Base-by-base conservation (phyloP, 176 grass and related monocot species). In the Hsuehochloa calcarea region DNA sequence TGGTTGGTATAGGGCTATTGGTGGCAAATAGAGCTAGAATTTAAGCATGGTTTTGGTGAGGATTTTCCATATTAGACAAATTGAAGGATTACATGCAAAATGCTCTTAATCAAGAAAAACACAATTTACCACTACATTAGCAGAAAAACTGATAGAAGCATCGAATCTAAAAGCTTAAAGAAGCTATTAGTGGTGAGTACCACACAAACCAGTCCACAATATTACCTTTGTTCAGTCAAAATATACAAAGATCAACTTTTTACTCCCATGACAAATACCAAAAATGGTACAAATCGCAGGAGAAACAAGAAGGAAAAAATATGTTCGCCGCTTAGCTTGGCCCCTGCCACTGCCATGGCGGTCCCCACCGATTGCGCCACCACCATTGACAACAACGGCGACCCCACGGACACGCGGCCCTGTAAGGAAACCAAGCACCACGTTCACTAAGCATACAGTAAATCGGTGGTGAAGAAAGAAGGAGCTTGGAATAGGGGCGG, bases 351-450 rank as follows among this genome's bases (percentile, higher is more conserved):
- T 25, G 14, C 62, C 71, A 74, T 61, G 65, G 74, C 58, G 11
- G 52, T 7, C 17, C 52, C 44, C 4, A 64, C 37, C 46, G 76
- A 46, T 38, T 13, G 38, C 0, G 51, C 0, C 31, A 13, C 72
- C 25, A 43, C 54, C 15, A 15, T 26, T 3, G 29, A 29, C 11
- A 19, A 49, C 17, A 47, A 0, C 8, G 60, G 16, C 23, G 60
- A 51, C 50, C 64, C 25, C 8, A 75, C 5, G 25, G 65, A 13
- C 27, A 77, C 22, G 17, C 14, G 83, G 6, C 20, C 29, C 83
- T 90, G 23, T 70, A 45, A 77, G 22, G 46, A 68, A 75, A 84
- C 54, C 43, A 41, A 55, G n/a, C 20, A 65, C 10, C n/a, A 39
- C 5, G 47, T 31, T 70, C 15, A 67, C 23, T 35, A 40, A 15